Evolutionary conservation across 163 green algal species (phyloP), one percentile per base, ranked within the genome.

Genomic region (Prototheca cutis): DNA sequence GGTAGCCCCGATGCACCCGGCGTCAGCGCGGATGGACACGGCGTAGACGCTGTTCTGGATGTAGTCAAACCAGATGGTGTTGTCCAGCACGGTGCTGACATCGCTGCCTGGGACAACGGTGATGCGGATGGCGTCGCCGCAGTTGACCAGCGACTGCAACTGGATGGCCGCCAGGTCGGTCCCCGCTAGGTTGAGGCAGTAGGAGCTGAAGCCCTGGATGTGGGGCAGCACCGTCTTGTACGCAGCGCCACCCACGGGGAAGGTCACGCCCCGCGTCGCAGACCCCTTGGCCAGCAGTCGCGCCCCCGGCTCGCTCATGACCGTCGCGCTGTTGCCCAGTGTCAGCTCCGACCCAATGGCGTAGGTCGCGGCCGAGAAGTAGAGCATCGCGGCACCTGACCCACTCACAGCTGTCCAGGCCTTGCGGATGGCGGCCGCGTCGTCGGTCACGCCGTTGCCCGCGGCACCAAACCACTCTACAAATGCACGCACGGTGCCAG

Each of bases 61-160:
- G 29, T 6, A 59, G 49, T 65, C 56, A 31, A 71, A 71, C 63
- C 63, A 71, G 34, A 71, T 31, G 6, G 63, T 71, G 63, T 71
- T 71, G 63, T 71, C 63, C 63, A 71, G 56, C 36, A 48, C 48
- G 27, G 34, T 57, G 36, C 28, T 28, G 5, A 33, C 24, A 56
- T 65, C 63, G 13, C 4, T 23, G 6, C 36, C 39, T 10, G 45
- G 27, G 15, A 21, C 34, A 4, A 53, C 34, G 33, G 58, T 53
- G 30, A 71, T 18, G 28, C 56, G 49, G 36, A 71, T 71, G 10
- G 56, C 63, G 24, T 71, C 63, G 21, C 63, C 63, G 30, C 63
- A 71, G 56, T 57, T 65, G 29, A 23, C 18, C 27, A 71, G 56
- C 2, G 56, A 62, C 56, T 65, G 55, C 34, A 71, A 58, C 58